Evolutionary conservation across 1,139 yeast species (phyloP), one percentile per base, ranked within the genome.

Genomic region (Yamadazyma triangularis): DNA sequence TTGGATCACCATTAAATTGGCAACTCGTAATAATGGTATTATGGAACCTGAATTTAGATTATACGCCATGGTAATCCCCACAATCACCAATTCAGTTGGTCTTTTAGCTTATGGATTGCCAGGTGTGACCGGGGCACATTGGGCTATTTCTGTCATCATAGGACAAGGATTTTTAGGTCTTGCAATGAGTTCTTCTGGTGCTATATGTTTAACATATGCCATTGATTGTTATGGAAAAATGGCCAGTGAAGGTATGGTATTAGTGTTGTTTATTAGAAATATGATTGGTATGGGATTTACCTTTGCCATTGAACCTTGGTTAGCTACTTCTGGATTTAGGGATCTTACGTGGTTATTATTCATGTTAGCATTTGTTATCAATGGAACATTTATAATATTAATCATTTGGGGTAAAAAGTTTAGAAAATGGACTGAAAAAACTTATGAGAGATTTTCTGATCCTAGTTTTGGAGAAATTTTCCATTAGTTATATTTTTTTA

Each of bases 141-240:
- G 83, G 83, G 61, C 76, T 23, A 60, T 75, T 13, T 56, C 73
- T 0, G 73, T 73, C 4, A 63, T 76, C 4, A 38, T 77, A 31
- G 81, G 81, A 4, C 64, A 73, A 47, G 74, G 51, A 23, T 51
- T 70, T 29, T 63, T 78, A 42, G 84, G 81, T 0, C 73, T 77
- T 45, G 72, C 79, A 26, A 71, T 73, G 69, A 65, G 72, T 29
- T 60, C 78, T 16, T 65, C 75, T 6, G 82, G 82, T 23, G 75
- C 77, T 4, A 58, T 77, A 32, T 60, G 70, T 31, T 60, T 77
- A 47, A 68, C 80, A 1, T 78, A 77, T 43, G 64, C 76, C 4
- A 64, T 77, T 30, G 85, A 78, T 40, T 62, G 73, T 36, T 77
- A 77, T 44, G 78, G 76, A 19, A 67, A 68, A 23, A 60, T 78